Conservation (phyloP, 148 eudicot species). For the Rheum nobile region DNA sequence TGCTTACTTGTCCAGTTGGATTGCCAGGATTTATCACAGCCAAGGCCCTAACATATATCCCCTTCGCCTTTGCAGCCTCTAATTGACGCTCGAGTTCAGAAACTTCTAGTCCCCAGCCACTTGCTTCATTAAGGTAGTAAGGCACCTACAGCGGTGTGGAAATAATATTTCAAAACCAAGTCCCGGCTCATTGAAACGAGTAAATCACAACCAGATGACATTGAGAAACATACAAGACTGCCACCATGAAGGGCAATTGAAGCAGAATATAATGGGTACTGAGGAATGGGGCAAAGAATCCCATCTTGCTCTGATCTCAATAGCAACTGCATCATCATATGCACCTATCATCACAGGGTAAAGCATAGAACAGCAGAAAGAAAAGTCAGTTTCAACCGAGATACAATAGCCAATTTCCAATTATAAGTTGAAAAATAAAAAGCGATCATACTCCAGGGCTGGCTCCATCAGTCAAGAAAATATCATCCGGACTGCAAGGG, state of each 20-base stretch:
- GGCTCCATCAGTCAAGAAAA: constrained; percentile 97
- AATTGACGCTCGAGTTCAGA: constrained; percentile 75
- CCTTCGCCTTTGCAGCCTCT: constrained; percentile 67
- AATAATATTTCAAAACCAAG: neutral
- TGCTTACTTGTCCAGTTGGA: constrained; percentile 86
- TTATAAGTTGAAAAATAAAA: neutral
- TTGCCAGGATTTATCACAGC: constrained; percentile 97
- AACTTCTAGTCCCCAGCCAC: constrained; percentile 90
- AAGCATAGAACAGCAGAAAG: neutral
- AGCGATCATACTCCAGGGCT: constrained; percentile 31
- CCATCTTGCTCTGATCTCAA: constrained; percentile 85
- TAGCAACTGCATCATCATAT: constrained; percentile 96
- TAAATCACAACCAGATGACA: neutral
- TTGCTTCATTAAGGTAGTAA: constrained; percentile 87
- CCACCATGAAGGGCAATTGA: constrained; percentile 97
- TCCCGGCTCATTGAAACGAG: neutral
- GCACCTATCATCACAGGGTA: constrained; percentile 36
- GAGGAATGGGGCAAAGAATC: constrained; percentile 90
- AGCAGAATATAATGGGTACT: constrained; percentile 93
- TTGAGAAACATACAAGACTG: constrained; percentile 54
- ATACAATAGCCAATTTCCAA: neutral
- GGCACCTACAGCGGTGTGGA: constrained; percentile 41
- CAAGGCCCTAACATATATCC: constrained; percentile 69
- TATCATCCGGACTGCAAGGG: constrained; percentile 77
- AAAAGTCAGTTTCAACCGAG: neutral